phyloP scores from a whole-genome alignment of 495 filamentous ascomycete species.

The Choiromyces venosus region DNA sequence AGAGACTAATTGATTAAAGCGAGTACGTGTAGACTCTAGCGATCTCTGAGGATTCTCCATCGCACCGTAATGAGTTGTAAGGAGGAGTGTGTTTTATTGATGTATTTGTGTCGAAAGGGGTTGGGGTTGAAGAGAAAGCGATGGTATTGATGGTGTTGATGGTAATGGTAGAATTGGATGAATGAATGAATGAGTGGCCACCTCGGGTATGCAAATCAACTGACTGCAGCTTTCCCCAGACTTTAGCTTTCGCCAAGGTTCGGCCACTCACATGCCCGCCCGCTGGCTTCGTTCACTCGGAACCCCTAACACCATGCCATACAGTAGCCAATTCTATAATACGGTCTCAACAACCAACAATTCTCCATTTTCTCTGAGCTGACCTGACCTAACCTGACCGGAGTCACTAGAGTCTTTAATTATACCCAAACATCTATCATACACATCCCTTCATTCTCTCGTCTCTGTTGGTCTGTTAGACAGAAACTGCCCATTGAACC shows the following conservation, averaged over 20 bases:
- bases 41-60: conserved; percentile 46
- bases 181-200: neutral
- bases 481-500: neutral
- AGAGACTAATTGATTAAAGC: conserved; percentile 55
- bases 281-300: neutral
- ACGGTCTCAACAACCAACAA: neutral
- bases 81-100: neutral
- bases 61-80: neutral
- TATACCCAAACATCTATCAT: neutral
- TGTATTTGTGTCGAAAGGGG: neutral
- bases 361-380: neutral
- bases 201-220: neutral
- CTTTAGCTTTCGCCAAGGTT: neutral
- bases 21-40: conserved; percentile 59
- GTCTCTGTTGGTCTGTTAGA: neutral
- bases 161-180: neutral
- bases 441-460: neutral
- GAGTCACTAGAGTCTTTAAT: neutral
- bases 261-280: neutral
- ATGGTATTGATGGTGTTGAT: neutral
- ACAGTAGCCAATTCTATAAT: too few relatives aligned
- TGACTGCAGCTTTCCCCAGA: neutral
- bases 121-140: neutral
- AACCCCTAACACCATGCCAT: neutral
- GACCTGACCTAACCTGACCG: neutral